Evolutionary conservation across 768 basidiomycete genomes (phyloP).

Genomic region (Mrakia hoshinonis): DNA sequence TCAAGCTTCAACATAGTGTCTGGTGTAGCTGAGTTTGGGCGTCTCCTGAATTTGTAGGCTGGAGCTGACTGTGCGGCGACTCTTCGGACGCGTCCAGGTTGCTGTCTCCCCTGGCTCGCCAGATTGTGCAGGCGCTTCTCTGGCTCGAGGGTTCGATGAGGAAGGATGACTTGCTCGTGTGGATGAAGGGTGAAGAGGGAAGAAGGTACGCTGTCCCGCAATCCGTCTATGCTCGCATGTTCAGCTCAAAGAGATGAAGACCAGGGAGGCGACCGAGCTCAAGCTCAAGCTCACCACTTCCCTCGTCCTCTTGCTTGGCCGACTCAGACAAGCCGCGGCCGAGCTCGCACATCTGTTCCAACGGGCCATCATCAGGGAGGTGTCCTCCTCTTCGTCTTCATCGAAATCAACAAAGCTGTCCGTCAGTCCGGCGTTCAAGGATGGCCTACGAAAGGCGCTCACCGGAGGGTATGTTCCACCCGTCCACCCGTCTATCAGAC

Average conservation of each 20-base stretch:
- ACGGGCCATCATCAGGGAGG: conserved; percentile 57
- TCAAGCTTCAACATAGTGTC: not conserved
- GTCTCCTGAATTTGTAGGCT: too few species aligned
- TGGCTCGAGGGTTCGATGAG: conserved; percentile 75
- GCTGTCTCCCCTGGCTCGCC: conserved; percentile 66
- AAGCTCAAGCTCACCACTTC: not conserved
- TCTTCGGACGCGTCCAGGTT: conserved; percentile 46
- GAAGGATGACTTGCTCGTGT: conserved; percentile 60
- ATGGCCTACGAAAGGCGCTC: conserved; percentile 69
- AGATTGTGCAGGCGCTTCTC: conserved; percentile 74
- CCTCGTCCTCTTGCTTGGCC: conserved; percentile 21
- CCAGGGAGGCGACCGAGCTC: not conserved
- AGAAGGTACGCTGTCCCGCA: conserved; percentile 50
- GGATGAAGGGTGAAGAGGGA: conserved; percentile 57
- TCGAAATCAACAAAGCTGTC: conserved; percentile 62
- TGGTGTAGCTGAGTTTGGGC: not conserved
- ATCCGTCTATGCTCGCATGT: conserved; percentile 25
- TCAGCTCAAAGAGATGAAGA: not conserved
- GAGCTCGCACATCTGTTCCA: conserved; percentile 13
- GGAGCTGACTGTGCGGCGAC: too few species aligned
- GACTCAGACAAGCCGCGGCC: not conserved
- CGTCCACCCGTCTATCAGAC: conserved; percentile 34
- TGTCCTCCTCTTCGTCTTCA: conserved; percentile 53
- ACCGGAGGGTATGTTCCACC: conserved; percentile 91
- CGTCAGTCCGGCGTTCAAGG: conserved; percentile 67